These are phyloP conservation scores for Diaporthe vexans DNA, from an alignment of 2,329 filamentous ascomycete species.

Conservation along the genomic window DNA sequence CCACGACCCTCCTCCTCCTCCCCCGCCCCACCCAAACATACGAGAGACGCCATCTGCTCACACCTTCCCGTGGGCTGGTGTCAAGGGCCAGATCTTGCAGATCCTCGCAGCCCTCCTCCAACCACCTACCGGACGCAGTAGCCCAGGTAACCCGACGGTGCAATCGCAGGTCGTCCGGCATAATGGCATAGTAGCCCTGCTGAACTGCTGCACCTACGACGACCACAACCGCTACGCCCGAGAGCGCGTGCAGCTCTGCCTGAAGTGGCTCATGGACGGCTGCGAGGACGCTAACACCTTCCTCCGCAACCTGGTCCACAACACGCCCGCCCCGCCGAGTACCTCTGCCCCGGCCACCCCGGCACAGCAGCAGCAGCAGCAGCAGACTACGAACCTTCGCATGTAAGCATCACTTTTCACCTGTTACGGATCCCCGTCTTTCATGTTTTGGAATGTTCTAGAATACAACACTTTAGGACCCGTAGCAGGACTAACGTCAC, in stretches of 20 bases:
- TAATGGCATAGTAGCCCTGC: conserved; percentile 87
- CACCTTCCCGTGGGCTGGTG: conserved; percentile 77
- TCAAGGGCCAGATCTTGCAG: conserved; percentile 93
- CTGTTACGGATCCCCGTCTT: too few species aligned
- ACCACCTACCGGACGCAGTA: conserved; percentile 75
- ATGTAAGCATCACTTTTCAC: too few species aligned
- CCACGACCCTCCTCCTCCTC: conserved; percentile 57
- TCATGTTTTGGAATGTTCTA: too few species aligned
- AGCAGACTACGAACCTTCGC: conserved; percentile 59
- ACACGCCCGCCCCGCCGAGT: conserved; percentile 56
- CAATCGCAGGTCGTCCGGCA: conserved; percentile 90
- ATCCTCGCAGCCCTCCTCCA: conserved; percentile 92
- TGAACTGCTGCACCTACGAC: conserved; percentile 92
- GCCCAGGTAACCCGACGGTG: conserved; percentile 78
- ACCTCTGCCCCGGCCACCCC: conserved; percentile 20
- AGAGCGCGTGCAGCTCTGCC: conserved; percentile 88
- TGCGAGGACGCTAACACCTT: conserved; percentile 81
- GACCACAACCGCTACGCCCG: conserved; percentile 95
- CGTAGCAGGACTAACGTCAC: too few species aligned
- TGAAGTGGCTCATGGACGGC: conserved; percentile 86
- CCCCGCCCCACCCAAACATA: conserved; percentile 70
- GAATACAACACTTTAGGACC: too few species aligned
- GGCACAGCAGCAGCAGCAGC: too few species aligned
- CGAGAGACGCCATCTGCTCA: conserved; percentile 58
- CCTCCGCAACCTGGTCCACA: conserved; percentile 73